Evolutionary conservation across 2,329 filamentous ascomycete genomes (phyloP), one percentile per base, ranked within the genome.

Genomic region (Fusarium heterosporum): DNA sequence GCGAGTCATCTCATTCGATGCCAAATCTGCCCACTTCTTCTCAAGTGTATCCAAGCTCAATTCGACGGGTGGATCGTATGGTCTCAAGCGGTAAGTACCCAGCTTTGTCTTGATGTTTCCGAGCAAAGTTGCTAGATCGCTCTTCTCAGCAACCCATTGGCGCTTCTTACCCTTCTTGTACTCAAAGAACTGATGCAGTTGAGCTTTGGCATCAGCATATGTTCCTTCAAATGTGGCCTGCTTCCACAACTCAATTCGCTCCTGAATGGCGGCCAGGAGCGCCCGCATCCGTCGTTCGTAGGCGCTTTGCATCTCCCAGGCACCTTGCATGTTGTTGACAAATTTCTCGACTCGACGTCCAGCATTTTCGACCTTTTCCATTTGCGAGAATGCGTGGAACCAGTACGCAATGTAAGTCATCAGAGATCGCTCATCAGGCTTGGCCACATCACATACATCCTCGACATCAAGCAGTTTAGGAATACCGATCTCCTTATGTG

Each of bases 321-420:
- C 95, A 22, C 96, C 96, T 76, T 97, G 93, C 96, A 99, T 98
- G 78, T 96, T 98, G 76, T 93, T 93, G 72, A 99, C 92, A 75
- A 99, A 99, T 80, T 99, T 99, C 82, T 99, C 96, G 7, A 99
- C 96, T 70, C 96, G 88, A 63, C 96, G 88, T 7, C 96, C 96
- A 6, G 96, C 96, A 76, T 99, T 99, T 79, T 99, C 96, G 10
- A 99, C 96, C 77, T 95, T 92, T 81, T 99, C 96, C 90, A 99
- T 96, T 75, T 98, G 95, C 29, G 95, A 98, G 78, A 99, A 99
- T 72, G 96, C 96, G 77, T 99, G 96, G 85, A 99, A 99, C 96
- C 96, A 99, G 83, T 99, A 99, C 68, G 96, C 96, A 73, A 99
- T 99, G 79, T 99, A 99, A 1, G 96, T 99, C 96, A 99, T 99